Evolutionary conservation across 2,329 filamentous ascomycete species (phyloP).

Genomic region (Diaporthe batatas): DNA sequence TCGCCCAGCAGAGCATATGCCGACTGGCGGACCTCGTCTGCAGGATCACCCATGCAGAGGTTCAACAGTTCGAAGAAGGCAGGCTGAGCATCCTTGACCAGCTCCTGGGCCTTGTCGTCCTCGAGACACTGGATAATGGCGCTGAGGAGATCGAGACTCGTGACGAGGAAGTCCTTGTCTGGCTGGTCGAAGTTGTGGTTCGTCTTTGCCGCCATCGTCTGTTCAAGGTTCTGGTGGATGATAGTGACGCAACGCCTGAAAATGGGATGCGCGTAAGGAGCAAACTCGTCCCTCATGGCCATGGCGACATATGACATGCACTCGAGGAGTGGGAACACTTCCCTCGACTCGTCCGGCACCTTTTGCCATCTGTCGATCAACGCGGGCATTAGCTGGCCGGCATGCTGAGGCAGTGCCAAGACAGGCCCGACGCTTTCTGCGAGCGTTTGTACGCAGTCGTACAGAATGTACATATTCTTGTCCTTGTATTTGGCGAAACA

Average conservation of each 20-base stretch:
- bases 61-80: conserved; percentile 91
- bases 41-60: conserved; percentile 91
- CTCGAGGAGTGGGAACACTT: conserved; percentile 95
- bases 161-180: conserved; percentile 97
- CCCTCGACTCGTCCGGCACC: conserved; percentile 88
- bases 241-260: conserved; percentile 91
- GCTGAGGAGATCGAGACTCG: conserved; percentile 92
- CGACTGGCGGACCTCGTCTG: conserved; percentile 95
- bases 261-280: conserved; percentile 87
- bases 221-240: conserved; percentile 91
- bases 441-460: conserved; percentile 97
- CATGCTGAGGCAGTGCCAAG: conserved; percentile 84
- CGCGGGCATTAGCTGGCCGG: conserved; percentile 90
- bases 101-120: conserved; percentile 76
- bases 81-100: conserved; percentile 82
- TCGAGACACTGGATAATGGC: conserved; percentile 93
- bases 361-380: conserved; percentile 89
- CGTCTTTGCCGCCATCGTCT: conserved; percentile 77
- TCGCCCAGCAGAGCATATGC: conserved; percentile 95
- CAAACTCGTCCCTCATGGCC: conserved; percentile 84
- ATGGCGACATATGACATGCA: conserved; percentile 95
- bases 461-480: conserved; percentile 98
- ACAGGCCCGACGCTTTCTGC: conserved; percentile 90
- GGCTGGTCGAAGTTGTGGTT: conserved; percentile 81
- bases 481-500: conserved; percentile 98